Evolutionary conservation across 805 yeast species (phyloP).

Genomic region (Lachancea sp.): DNA sequence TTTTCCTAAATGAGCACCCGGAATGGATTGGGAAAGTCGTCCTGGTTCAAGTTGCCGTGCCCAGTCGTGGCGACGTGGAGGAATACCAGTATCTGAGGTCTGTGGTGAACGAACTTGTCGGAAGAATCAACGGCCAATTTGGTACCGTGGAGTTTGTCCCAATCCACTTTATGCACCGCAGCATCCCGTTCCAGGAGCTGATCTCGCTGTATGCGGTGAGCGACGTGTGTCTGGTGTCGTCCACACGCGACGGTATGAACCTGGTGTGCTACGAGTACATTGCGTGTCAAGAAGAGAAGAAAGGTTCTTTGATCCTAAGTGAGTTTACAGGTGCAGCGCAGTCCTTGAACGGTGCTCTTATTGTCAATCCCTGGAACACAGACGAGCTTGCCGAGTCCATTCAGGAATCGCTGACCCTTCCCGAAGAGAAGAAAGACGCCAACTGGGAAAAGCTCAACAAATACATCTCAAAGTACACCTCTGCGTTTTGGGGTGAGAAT

Average conservation of each 20-base stretch:
- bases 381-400: conserved; percentile 87
- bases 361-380: conserved; percentile 97
- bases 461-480: conserved; percentile 88
- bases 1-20: conserved; percentile 85
- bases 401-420: conserved; percentile 77
- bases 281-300: conserved; percentile 82
- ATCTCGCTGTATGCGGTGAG: conserved; percentile 78
- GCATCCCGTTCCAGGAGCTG: conserved; percentile 85
- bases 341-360: conserved; percentile 84
- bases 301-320: conserved; percentile 81
- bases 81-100: conserved; percentile 92
- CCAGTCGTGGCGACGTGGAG: conserved; percentile 96
- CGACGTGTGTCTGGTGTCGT: conserved; percentile 87
- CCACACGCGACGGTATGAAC: conserved; percentile 98
- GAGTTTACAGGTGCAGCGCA: conserved; percentile 99
- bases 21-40: conserved; percentile 98
- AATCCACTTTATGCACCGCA: conserved; percentile 91
- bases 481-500: conserved; percentile 95
- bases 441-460: conserved; percentile 80
- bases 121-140: conserved; percentile 90
- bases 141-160: conserved; percentile 98
- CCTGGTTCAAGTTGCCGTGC: conserved; percentile 93
- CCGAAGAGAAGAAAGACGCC: conserved; percentile 68
- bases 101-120: conserved; percentile 92
- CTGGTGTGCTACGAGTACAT: conserved; percentile 93